Evolutionary conservation across 2,329 filamentous ascomycete species (phyloP), one percentile per base, ranked within the genome.

Genomic region (Colletotrichum higginsianum): DNA sequence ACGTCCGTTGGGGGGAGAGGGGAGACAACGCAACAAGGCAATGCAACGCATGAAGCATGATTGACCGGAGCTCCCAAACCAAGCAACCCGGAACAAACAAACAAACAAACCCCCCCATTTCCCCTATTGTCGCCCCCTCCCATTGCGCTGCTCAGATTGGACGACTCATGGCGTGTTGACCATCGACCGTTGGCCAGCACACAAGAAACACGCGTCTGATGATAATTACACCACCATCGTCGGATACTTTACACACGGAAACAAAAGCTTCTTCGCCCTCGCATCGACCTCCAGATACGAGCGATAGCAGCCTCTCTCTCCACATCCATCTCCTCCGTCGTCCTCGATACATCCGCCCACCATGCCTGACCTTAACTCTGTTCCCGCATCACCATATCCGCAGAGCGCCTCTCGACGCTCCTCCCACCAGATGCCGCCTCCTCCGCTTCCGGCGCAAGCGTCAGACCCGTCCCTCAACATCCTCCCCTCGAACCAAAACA

Each of bases 331-430:
- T 5, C 12, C 7, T 6, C 26, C 56, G 26, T 30, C 26, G 26
- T 65, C 58, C 57, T 47, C 63, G 16, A 23, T 56, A 38, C n/a
- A 61, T 49, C 52, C 57, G 64, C 21, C 18, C 73, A 76, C 67
- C 61, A 89, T 88, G 86, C 87, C 86, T 30, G 87, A 89, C 74
- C 84, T 89, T 74, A 89, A 90, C 80, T 86, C 86, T 21, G 86
- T 89, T 15, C 86, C 87, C 50, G 80, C 85, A 9, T 88, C 86
- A 66, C 85, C 86, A 61, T 84, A 83, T 73, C 78, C 83, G 47
- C 81, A 85, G 44, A 83, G 82, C 23, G 75, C 78, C 11, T 82
- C 84, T 26, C 81, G 84, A 60, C 86, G 86, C 58, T 78, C 83
- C 40, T 80, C 82, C 23, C 80, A 80, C 68, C 83, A 85, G 67